Conservation (phyloP, 108 stramenopile genomes). For the Nannochloropsis oceanica region DNA sequence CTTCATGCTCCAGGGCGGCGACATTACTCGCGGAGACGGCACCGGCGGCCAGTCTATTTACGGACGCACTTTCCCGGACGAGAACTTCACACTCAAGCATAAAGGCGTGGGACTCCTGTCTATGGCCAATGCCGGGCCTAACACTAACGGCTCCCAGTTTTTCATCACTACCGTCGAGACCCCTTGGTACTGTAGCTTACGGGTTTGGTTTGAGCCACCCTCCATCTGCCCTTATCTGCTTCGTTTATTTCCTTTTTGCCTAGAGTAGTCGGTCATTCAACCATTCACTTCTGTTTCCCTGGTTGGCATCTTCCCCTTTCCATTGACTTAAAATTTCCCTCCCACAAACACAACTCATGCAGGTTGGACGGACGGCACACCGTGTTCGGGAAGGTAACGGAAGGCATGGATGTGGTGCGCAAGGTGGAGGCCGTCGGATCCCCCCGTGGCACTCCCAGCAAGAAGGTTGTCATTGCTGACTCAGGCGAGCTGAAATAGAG, state of each 20-base stretch:
- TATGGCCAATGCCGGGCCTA: conserved; percentile 49
- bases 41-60: conserved; percentile 64
- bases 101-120: conserved; percentile 40
- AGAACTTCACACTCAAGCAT: conserved; percentile 50
- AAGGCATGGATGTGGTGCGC: conserved; percentile 35
- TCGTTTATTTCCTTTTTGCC: neutral
- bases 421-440: conserved; percentile 26
- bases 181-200: conserved; percentile 52
- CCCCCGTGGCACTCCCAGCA: neutral
- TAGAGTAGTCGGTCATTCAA: too few relatives aligned
- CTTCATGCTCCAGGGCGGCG: conserved; percentile 76
- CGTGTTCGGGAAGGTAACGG: conserved; percentile 35
- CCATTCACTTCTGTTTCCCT: too few relatives aligned
- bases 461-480: conserved; percentile 32
- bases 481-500: conserved; percentile 19
- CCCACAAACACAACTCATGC: too few relatives aligned
- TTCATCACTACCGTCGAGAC: conserved; percentile 85
- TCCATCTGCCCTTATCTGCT: neutral
- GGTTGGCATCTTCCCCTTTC: too few relatives aligned
- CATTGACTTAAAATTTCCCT: too few relatives aligned
- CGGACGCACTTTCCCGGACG: conserved; percentile 41
- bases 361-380: conserved; percentile 10
- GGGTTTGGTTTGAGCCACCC: neutral
- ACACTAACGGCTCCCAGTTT: too few relatives aligned
- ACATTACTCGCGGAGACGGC: conserved; percentile 84